A percentile compares a stretch with the other conserved stretches of the same genome.
Conservation (phyloP, 2,329 filamentous ascomycete genomes). For the Monosporascus sp. region DNA sequence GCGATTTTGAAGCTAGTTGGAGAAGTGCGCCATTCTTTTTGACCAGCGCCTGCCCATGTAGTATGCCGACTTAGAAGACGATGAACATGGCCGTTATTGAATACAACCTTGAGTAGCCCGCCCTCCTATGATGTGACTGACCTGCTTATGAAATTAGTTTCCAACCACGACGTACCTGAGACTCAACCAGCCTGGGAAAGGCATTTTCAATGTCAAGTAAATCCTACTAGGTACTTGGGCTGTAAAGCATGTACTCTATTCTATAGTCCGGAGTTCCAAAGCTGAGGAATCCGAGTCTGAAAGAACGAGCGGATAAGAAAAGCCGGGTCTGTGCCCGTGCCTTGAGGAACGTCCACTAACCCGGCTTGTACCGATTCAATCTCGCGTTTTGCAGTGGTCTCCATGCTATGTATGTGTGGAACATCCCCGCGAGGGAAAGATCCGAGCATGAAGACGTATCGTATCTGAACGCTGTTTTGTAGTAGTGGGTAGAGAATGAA, state of each 20-base stretch:
- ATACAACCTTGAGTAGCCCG: too few species aligned
- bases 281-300: slow-evolving; percentile 57
- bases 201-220: too few species aligned
- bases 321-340: slow-evolving; percentile 14
- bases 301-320: slow-evolving; percentile 44
- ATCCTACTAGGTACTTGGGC: too few species aligned
- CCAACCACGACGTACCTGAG: too few species aligned
- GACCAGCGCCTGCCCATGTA: too few species aligned
- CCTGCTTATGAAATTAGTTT: too few species aligned
- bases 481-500: not conserved
- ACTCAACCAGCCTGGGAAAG: too few species aligned
- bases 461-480: slow-evolving; percentile 53
- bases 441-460: slow-evolving; percentile 55
- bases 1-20: too few species aligned
- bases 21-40: too few species aligned
- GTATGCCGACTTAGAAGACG: too few species aligned
- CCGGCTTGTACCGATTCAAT: slow-evolving; percentile 33
- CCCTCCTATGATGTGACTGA: too few species aligned
- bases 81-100: too few species aligned
- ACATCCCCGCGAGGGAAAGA: slow-evolving; percentile 18
- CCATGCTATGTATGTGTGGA: slow-evolving; percentile 38
- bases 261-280: slow-evolving; percentile 60
- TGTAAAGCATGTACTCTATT: slow-evolving; percentile 50
- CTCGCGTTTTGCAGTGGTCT: slow-evolving; percentile 60
- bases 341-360: slow-evolving; percentile 13